Base-by-base conservation (phyloP, 148 eudicot species). In the Hydrangea macrophylla region DNA sequence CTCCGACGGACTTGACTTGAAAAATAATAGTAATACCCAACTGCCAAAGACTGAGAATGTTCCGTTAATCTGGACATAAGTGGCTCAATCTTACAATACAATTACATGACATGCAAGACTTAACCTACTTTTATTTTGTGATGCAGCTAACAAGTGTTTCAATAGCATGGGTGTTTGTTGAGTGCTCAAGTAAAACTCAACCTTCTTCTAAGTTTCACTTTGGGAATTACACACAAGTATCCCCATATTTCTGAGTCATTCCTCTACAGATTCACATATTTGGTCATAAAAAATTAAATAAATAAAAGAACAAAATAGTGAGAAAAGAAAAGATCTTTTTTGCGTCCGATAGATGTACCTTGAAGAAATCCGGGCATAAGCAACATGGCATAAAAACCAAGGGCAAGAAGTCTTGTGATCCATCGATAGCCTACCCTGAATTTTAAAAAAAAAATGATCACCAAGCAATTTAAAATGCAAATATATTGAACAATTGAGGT, bases 371-470 rank as follows among this genome's bases (percentile, higher is more conserved):
- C 97, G 30, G 97, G 97, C 86, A 88, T 39, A 36, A 94, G 97
- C 48, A 94, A 79, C 84, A 94, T 75, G 50, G 96, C 97, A 85
- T 94, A 94, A 67, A 88, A 77, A 62, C 69, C 76, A 69, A 94
- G 95, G 65, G 84, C 88, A 28, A 90, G 81, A 30, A 94, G 70
- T 70, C 74, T 75, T 61, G 83, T 65, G 3, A 90, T 84, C 97
- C 95, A 90, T 64, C 89, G 92, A 56, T 90, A 88, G 69, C 98
- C 98, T 82, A 94, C 77, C 91, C 98, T 94, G 87, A 73, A 86
- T 61, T n/a, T n/a, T n/a, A n/a, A 70, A 73, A 78, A 72, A 56
- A 59, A 64, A 81, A 77, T 64, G 76, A 81, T 83, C 74, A 84
- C 72, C 42, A 55, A 78, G 8, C 55, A 27, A 33, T 50, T 30